Evolutionary conservation across 225 moss, liverwort and hornwort genomes (phyloP), one percentile per base, ranked within the genome.

Genomic region (Neckera pumila): DNA sequence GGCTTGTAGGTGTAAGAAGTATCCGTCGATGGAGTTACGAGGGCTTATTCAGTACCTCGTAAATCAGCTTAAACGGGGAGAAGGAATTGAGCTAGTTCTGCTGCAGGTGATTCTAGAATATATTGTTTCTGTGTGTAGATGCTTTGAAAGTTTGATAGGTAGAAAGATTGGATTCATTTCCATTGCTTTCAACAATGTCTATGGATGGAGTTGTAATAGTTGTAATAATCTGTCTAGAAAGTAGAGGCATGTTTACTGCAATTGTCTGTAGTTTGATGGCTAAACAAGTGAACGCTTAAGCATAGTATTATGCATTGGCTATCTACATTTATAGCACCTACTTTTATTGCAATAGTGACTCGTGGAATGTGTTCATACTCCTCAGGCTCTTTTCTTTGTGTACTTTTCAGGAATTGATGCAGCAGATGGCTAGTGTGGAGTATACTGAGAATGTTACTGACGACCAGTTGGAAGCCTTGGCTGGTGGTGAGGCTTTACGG

Each of bases 351-450:
- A 33, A 15, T 62, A 43, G 76, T 86, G 83, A 79, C 53, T 72
- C 60, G 38, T 86, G 12, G 61, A 87, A 75, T 79, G 61, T 72
- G 56, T 71, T 79, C 83, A 40, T 33, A 87, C 61, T 69, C 70
- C 89, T 87, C 43, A 89, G 81, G 57, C 83, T 90, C 51, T 86
- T 81, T 81, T 17, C 33, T 88, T 86, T 54, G 45, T 73, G 60
- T 57, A 9, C 70, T 89, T 88, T 92, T 76, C 95, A 99, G 97
- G 99, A 99, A 93, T 89, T 99, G 86, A 99, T 99, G 94, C 99
- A 99, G 95, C 99, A 99, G 93, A 99, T 99, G 99, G 99, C 99
- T 56, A 97, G 99, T 91, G 99, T 99, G 89, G 99, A 97, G 93
- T 99, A 97, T 80, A 99, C 99, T 65, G 99, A 99, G 90, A 99